Base-by-base conservation (phyloP, 305 asterid genomes). In the Solanum hybrid region DNA sequence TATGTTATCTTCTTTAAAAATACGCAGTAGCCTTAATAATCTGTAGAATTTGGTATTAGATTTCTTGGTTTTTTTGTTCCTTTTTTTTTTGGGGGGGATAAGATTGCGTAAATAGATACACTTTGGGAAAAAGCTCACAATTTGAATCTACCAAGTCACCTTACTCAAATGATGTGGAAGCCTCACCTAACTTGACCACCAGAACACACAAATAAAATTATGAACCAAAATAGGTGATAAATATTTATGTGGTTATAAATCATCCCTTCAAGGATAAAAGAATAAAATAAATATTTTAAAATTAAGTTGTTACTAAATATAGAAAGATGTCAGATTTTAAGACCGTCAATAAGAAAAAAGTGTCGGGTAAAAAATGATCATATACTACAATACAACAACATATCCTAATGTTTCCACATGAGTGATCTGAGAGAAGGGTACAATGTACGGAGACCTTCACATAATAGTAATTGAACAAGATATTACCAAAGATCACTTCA, bases 241-340 rank as follows among this genome's bases (percentile, higher is more conserved):
- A 71, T 71, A 24, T 71, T 26, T 24, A 11, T 0, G 1, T 71
- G 22, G 7, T 66, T 66, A 26, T 26, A 26, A 26, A 71, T 26
- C 4, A 11, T 71, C 20, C 5, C 20, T 5, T 26, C 1, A 71
- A 71, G 0, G 0, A 10, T 26, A n/a, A 66, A 66, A 64, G 2
- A 22, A 22, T 60, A 64, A 64, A 26, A 11, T 26, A 71, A 1
- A 11, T 0, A 71, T 71, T 71, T 71, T 11, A 26, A 71, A 71
- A 0, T 71, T 11, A 26, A 26, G 0, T 5, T 71, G 9, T 71
- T 1, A 26, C 5, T 5, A 26, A 11, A 71, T 69, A 69, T 69
- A 69, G 5, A 10, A 69, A 5, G 12, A 24, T 0, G 3, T 1
- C 0, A 71, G 7, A 0, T 11, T 11, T 26, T 71, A 71, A 12